phyloP scores from a whole-genome alignment of 176 grass and related monocot species.

The Ananas comosus region DNA sequence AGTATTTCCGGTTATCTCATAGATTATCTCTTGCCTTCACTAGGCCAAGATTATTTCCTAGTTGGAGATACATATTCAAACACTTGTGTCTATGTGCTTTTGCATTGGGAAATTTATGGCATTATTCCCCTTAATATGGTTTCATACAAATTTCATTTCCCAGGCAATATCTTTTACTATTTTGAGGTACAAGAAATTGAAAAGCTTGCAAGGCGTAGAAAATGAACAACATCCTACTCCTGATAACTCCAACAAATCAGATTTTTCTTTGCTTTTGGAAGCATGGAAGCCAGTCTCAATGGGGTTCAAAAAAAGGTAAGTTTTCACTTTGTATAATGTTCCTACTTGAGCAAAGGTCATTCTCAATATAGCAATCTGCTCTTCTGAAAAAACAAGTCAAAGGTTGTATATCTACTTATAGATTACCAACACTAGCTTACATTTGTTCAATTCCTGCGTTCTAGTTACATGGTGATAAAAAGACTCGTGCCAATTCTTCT shows the following conservation, averaged over 20 bases:
- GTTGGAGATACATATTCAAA: neutral
- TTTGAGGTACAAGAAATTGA: slow-evolving; percentile 78
- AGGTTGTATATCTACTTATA: neutral
- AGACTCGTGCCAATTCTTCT: neutral
- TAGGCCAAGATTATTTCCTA: no score
- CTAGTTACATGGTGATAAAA: neutral
- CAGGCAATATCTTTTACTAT: slow-evolving; percentile 81
- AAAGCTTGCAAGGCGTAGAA: slow-evolving; percentile 25
- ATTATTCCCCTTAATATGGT: neutral
- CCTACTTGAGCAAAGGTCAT: neutral
- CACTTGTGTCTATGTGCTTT: neutral
- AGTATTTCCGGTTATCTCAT: no score
- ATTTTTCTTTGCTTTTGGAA: slow-evolving; percentile 81
- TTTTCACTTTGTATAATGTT: neutral
- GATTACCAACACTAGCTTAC: neutral
- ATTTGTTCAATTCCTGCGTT: neutral
- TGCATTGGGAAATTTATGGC: neutral
- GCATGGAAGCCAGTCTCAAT: slow-evolving; percentile 92
- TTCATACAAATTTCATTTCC: slow-evolving; percentile 18
- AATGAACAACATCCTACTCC: slow-evolving; percentile 29
- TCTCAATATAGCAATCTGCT: neutral
- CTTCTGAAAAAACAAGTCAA: neutral
- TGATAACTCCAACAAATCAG: slow-evolving; percentile 35
- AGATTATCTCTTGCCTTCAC: no score
- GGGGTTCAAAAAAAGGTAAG: slow-evolving; percentile 93